Conservation (phyloP, 208 protist genomes). For the Spongospora subterranea region DNA sequence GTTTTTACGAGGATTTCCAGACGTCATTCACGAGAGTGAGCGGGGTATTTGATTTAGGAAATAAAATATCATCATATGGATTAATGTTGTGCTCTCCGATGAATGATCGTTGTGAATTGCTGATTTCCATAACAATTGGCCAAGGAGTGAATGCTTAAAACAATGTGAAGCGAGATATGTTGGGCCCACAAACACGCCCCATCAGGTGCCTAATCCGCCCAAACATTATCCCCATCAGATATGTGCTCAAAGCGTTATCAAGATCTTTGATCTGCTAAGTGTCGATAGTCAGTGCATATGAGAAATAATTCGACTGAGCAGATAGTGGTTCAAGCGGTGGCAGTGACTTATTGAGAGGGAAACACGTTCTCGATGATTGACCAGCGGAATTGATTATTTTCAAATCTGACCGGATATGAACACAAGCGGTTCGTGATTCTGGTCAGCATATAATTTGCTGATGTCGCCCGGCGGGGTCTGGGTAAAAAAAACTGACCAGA, state of each 20-base stretch:
- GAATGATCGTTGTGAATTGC: neutral
- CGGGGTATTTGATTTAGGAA: neutral
- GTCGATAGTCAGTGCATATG: neutral
- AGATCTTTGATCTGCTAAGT: neutral
- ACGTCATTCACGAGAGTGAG: neutral
- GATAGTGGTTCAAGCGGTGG: neutral
- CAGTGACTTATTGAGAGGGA: neutral
- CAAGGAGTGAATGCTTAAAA: neutral
- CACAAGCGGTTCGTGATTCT: neutral
- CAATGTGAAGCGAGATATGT: neutral
- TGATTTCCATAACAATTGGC: neutral
- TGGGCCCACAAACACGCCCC: neutral
- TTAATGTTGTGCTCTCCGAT: neutral
- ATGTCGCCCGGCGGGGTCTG: neutral
- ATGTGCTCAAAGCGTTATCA: neutral
- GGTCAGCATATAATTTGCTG: neutral
- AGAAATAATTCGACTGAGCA: neutral
- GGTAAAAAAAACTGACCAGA: neutral
- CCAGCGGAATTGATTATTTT: neutral
- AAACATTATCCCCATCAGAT: neutral
- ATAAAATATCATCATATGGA: neutral
- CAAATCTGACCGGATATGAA: neutral
- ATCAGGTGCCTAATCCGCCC: neutral
- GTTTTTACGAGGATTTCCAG: neutral
- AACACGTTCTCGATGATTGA: neutral